Evolutionary conservation across 2,329 filamentous ascomycete species (phyloP).

Genomic region (Nemania sp.): DNA sequence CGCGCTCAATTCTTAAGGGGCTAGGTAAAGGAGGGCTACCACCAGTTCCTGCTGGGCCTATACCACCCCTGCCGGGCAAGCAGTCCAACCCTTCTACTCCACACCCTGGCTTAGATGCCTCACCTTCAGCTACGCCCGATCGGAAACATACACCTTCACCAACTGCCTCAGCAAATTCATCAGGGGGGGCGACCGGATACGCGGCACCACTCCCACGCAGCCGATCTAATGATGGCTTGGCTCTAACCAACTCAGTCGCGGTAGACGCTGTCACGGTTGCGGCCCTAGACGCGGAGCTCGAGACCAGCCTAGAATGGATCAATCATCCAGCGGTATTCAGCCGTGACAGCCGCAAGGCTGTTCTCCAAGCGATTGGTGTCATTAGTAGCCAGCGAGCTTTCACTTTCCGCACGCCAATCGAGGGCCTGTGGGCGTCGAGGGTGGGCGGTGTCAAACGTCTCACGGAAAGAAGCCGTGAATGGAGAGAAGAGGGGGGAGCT

Average conservation of each 20-base stretch:
- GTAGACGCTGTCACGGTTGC: slow-evolving; percentile 86
- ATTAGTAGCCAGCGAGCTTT: slow-evolving; percentile 95
- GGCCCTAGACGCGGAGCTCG: slow-evolving; percentile 90
- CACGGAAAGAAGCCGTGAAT: slow-evolving; percentile 87
- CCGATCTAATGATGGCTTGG: slow-evolving; percentile 68
- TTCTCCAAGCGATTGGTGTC: slow-evolving; percentile 95
- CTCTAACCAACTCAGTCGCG: slow-evolving; percentile 70
- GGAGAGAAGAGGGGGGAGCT: slow-evolving; percentile 88
- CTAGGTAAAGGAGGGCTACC: slow-evolving; percentile 94
- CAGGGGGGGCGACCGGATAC: slow-evolving; percentile 54
- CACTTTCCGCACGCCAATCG: slow-evolving; percentile 90
- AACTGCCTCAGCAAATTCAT: slow-evolving; percentile 61
- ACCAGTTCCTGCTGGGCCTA: slow-evolving; percentile 66
- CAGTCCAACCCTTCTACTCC: slow-evolving; percentile 63
- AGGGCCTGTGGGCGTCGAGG: slow-evolving; percentile 88
- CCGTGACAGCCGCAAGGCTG: slow-evolving; percentile 92
- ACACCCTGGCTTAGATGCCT: slow-evolving; percentile 59
- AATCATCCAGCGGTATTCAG: slow-evolving; percentile 95
- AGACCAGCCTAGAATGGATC: slow-evolving; percentile 95
- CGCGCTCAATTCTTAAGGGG: slow-evolving; percentile 93
- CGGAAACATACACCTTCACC: slow-evolving; percentile 68
- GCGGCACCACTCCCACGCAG: slow-evolving; percentile 60
- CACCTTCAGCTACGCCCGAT: slow-evolving; percentile 63
- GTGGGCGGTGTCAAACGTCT: slow-evolving; percentile 84
- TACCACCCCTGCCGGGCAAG: slow-evolving; percentile 48